Conservation (phyloP, 345 rosid genomes). For the Bretschneidera sinensis region DNA sequence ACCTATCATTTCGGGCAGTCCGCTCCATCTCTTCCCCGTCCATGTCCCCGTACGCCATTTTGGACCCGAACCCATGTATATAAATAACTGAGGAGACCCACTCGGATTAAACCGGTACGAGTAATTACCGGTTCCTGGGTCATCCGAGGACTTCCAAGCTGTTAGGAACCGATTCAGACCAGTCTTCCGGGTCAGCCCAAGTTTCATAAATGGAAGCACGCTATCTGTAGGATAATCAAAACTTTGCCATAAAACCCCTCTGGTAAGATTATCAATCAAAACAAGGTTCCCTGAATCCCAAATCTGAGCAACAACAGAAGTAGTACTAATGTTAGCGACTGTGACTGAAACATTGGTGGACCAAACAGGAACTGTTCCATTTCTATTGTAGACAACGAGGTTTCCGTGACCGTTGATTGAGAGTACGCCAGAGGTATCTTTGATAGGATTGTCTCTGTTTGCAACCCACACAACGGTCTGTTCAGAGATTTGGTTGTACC, state of each 20-base stretch:
- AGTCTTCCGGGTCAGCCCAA: slow-evolving; percentile 40
- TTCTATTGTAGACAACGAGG: slow-evolving; percentile 24
- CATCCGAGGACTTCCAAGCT: slow-evolving; percentile 50
- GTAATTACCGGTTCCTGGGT: slow-evolving; percentile 44
- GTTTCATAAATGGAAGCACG: slow-evolving; percentile 54
- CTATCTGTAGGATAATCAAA: slow-evolving; percentile 67
- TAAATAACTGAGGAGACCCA: slow-evolving; percentile 44
- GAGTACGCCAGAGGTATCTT: slow-evolving; percentile 38
- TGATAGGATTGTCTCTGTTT: slow-evolving; percentile 52
- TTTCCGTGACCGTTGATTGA: slow-evolving; percentile 37
- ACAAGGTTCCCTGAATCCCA: slow-evolving; percentile 65
- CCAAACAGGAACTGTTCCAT: slow-evolving; percentile 43
- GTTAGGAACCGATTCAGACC: slow-evolving; percentile 33
- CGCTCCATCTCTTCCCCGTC: slow-evolving; percentile 65
- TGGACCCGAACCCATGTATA: slow-evolving; percentile 31
- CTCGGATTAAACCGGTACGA: slow-evolving; percentile 33
- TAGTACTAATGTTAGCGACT: not conserved
- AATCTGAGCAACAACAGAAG: slow-evolving; percentile 37
- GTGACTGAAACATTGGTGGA: slow-evolving; percentile 34
- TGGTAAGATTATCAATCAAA: slow-evolving; percentile 26
- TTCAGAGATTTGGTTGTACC: slow-evolving; percentile 50
- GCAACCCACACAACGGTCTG: slow-evolving; percentile 76
- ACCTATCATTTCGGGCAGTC: slow-evolving; percentile 54
- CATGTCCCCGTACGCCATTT: slow-evolving; percentile 57
- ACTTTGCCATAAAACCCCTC: slow-evolving; percentile 53